Base-by-base conservation (phyloP, 805 yeast species). In the Jamesozyma lodderae region DNA sequence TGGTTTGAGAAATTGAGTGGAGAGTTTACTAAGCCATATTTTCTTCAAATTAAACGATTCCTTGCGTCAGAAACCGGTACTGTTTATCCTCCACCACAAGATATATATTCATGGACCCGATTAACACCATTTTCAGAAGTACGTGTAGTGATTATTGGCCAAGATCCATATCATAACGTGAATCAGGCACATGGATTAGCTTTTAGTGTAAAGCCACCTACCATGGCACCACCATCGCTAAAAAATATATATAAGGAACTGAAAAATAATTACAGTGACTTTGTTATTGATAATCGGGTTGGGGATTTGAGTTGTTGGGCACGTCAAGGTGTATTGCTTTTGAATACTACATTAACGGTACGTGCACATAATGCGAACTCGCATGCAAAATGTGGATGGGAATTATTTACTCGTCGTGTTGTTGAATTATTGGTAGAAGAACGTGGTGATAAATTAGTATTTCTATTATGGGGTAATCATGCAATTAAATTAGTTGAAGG, bases 121-220 rank as follows among this genome's bases (percentile, higher is more conserved):
- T 67, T 79, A 14, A 86, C 97, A 0, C 95, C 95, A 0, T 64
- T 90, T 16, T 65, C 75, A 4, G 58, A 72, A 3, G 82, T 87
- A 15, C 79, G 77, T 52, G 92, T 90, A 20, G 71, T 92, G 1
- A 72, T 92, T 10, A 65, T 92, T 32, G 98, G 98, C 1, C 98
- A 92, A 59, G 98, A 92, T 57, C 98, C 98, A 0, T 92, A 92
- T 57, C 98, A 92, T 60, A 86, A 87, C 57, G 61, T 62, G 49
- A 82, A 83, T 56, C 98, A 92, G 59, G 98, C 98, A 0, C 98
- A 92, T 54, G 98, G 98, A 0, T 64, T 92, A 21, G 97, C 98
- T 3, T 92, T 92, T 50, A 82, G 94, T 16, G 97, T 92, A 1
- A 70, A 76, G 40, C 81, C 82, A 23, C 94, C 95, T 1, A 79